A percentile compares a stretch with the other conserved stretches of the same genome.
Evolutionary conservation across 345 rosid genomes (phyloP).

Genomic region (Euphorbia peplus): DNA sequence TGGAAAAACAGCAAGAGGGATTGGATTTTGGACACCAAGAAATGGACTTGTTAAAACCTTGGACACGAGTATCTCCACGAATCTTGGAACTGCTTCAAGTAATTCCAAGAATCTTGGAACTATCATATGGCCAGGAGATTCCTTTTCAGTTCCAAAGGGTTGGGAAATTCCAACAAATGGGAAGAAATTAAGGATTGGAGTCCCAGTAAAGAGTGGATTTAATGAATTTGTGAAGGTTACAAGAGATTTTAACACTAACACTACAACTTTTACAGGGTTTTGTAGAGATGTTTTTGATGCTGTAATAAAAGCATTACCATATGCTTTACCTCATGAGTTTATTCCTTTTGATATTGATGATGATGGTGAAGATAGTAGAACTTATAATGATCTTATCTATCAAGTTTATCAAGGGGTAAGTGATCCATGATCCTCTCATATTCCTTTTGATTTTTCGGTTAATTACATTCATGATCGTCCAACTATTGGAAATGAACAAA

Average conservation of each 20-base stretch:
- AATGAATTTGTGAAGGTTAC: constrained; percentile 23
- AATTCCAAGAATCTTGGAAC: constrained; percentile 7
- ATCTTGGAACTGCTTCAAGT: no score
- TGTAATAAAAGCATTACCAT: constrained; percentile 64
- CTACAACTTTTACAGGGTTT: no score
- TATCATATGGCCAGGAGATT: constrained; percentile 47
- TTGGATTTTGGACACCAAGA: constrained; percentile 38
- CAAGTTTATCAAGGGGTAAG: constrained; percentile 46
- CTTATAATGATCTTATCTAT: constrained; percentile 37
- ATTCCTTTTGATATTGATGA: constrained; percentile 40
- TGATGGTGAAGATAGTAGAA: constrained; percentile 18
- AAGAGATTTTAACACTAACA: constrained; percentile 40
- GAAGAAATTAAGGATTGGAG: constrained; percentile 39
- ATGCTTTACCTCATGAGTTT: constrained; percentile 63
- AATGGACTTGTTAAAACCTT: constrained; percentile 8
- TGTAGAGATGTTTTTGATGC: constrained; percentile 76
- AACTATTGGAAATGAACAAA: no score
- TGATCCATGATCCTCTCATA: background rate
- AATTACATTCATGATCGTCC: no score
- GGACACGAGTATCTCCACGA: background rate
- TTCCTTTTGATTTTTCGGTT: no score
- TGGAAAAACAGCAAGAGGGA: constrained; percentile 13
- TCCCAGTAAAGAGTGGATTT: constrained; percentile 36
- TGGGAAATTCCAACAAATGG: constrained; percentile 34
- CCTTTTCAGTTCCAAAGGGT: constrained; percentile 31